phyloP scores from a whole-genome alignment of 2,329 filamentous ascomycete species.

The Cytospora chrysosperma region DNA sequence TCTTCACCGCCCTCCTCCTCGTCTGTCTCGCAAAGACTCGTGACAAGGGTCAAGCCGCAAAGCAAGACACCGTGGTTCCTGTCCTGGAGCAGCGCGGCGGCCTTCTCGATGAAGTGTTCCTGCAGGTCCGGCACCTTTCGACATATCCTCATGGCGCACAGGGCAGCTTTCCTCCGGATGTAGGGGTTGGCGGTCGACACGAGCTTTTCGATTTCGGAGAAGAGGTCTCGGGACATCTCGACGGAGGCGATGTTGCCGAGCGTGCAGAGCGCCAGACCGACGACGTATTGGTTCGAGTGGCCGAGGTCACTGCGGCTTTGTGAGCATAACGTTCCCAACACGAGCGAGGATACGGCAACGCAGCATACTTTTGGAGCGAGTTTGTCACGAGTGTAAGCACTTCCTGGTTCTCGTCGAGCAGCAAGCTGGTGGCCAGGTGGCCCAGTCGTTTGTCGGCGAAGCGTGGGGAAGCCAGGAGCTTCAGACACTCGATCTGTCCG shows the following conservation, averaged over 20 bases:
- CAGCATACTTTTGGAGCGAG: conserved; percentile 85
- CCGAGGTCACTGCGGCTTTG: conserved; percentile 71
- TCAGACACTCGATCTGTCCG: conserved; percentile 98
- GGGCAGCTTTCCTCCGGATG: conserved; percentile 90
- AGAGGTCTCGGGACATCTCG: conserved; percentile 97
- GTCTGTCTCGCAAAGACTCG: conserved; percentile 90
- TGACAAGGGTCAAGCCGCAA: conserved; percentile 87
- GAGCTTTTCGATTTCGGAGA: conserved; percentile 90
- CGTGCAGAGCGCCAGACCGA: conserved; percentile 92
- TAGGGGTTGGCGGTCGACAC: conserved; percentile 96
- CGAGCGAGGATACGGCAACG: neutral
- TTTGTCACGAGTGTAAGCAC: conserved; percentile 96
- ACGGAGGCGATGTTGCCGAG: conserved; percentile 96
- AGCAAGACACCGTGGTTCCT: conserved; percentile 94
- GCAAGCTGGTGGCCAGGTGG: conserved; percentile 91
- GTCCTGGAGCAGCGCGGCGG: conserved; percentile 82
- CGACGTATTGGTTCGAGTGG: conserved; percentile 97
- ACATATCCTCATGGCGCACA: conserved; percentile 99
- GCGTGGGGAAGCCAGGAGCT: conserved; percentile 91
- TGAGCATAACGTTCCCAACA: conserved; percentile 34
- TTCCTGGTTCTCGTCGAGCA: conserved; percentile 98
- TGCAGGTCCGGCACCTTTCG: conserved; percentile 96
- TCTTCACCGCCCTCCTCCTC: conserved; percentile 90
- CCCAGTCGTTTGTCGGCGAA: conserved; percentile 97
- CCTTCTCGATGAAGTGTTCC: conserved; percentile 96